phyloP scores from a whole-genome alignment of 257 asterid genomes.

The Nicotiana benthamiana region DNA sequence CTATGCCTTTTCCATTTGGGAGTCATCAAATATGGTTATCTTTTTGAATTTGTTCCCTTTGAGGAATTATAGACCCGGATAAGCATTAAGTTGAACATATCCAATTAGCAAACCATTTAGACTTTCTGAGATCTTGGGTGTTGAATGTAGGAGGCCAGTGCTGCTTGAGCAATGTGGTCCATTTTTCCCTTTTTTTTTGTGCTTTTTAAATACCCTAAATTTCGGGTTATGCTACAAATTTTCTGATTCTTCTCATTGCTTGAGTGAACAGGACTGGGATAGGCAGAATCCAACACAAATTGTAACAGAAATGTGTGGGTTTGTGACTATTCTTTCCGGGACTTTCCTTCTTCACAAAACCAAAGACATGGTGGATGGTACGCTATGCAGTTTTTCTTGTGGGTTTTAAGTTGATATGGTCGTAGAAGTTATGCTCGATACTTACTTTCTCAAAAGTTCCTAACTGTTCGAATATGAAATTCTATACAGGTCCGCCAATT shows the following conservation, averaged over 20 bases:
- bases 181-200: neutral
- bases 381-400: slow-evolving; percentile 2
- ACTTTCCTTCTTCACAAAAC: slow-evolving; percentile 98
- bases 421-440: neutral
- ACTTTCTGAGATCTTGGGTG: neutral
- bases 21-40: neutral
- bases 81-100: neutral
- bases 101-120: neutral
- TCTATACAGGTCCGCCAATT: slow-evolving; percentile 31
- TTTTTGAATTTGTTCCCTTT: neutral
- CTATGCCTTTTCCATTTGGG: neutral
- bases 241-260: neutral
- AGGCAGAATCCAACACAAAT: slow-evolving; percentile 93
- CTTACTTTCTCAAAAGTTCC: neutral
- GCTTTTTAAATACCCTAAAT: neutral
- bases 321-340: slow-evolving; percentile 90
- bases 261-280: slow-evolving; percentile 76
- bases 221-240: neutral
- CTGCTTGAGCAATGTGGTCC: neutral
- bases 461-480: neutral
- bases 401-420: neutral
- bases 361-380: slow-evolving; percentile 92
- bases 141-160: neutral
- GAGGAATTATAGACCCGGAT: neutral
- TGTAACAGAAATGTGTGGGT: slow-evolving; percentile 91